Evolutionary conservation across 2,329 filamentous ascomycete genomes (phyloP).

Genomic region (Venturia pyrina): DNA sequence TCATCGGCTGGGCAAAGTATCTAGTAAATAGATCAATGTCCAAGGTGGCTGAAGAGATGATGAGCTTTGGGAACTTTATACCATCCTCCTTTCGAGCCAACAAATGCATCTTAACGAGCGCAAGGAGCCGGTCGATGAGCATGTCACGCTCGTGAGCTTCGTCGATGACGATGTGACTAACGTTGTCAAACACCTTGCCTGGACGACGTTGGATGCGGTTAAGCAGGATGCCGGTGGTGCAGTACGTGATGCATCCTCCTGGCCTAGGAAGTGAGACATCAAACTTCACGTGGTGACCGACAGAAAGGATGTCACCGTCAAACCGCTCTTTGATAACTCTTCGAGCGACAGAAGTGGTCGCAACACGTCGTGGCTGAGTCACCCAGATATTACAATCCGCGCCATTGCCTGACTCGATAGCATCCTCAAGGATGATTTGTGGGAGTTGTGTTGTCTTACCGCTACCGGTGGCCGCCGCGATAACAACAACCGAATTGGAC

Average conservation of each 20-base stretch:
- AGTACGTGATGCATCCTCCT: constrained; percentile 40
- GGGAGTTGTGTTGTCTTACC: constrained; percentile 43
- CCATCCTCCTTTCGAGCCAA: constrained; percentile 23
- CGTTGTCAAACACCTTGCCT: constrained; percentile 29
- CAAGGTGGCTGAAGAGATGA: constrained; percentile 41
- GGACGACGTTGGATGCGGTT: constrained; percentile 32
- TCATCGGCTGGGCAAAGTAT: constrained; percentile 31
- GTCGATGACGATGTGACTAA: constrained; percentile 41
- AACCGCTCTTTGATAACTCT: constrained; percentile 38
- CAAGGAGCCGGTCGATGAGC: constrained; percentile 36
- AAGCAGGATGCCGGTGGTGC: constrained; percentile 40
- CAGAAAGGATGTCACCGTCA: constrained; percentile 28
- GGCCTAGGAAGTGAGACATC: constrained; percentile 20
- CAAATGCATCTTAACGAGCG: constrained; percentile 35
- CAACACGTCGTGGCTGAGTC: constrained; percentile 40
- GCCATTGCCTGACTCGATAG: constrained; percentile 29
- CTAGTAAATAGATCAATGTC: constrained; percentile 34
- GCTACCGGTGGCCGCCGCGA: constrained; percentile 36
- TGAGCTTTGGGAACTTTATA: constrained; percentile 31
- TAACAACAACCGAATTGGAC: constrained; percentile 32
- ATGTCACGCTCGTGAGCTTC: constrained; percentile 41
- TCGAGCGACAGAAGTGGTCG: constrained; percentile 36
- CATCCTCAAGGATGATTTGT: constrained; percentile 43
- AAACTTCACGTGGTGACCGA: constrained; percentile 23
- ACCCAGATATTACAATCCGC: constrained; percentile 39